Evolutionary conservation across 305 asterid species (phyloP).

Genomic region (Euphrasia arctica): DNA sequence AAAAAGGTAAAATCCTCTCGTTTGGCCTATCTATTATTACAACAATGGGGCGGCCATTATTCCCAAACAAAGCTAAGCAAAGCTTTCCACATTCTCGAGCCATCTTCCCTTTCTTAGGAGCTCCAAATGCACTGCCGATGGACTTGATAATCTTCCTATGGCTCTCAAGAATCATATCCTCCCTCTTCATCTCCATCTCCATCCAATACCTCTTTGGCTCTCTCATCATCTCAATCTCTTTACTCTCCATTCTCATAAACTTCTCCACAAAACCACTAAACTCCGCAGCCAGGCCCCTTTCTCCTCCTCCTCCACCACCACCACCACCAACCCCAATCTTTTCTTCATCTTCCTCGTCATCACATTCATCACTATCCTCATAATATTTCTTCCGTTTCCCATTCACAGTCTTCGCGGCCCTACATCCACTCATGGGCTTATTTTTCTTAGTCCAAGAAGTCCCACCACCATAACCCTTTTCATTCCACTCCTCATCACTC

Average conservation of each 20-base stretch:
- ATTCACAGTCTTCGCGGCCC: slow-evolving; percentile 30
- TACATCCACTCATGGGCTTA: slow-evolving; percentile 35
- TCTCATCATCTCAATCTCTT: slow-evolving; percentile 75
- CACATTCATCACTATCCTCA: slow-evolving; percentile 35
- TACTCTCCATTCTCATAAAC: slow-evolving; percentile 76
- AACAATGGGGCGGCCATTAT: background rate
- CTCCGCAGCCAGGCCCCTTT: slow-evolving; percentile 58
- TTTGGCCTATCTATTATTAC: background rate
- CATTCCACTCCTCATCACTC: slow-evolving; percentile 48
- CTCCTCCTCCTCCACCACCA: slow-evolving; percentile 30
- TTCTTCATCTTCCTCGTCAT: slow-evolving; percentile 35
- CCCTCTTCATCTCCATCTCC: slow-evolving; percentile 87
- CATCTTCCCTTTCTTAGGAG: slow-evolving; percentile 37
- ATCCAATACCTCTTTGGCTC: slow-evolving; percentile 56
- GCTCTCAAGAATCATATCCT: slow-evolving; percentile 72
- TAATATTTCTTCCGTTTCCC: slow-evolving; percentile 33
- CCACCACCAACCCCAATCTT: slow-evolving; percentile 22
- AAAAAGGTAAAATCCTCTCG: background rate
- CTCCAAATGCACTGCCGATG: slow-evolving; percentile 59
- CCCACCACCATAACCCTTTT: slow-evolving; percentile 28
- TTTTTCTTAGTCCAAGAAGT: slow-evolving; percentile 26
- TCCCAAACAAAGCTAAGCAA: background rate
- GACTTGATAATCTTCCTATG: slow-evolving; percentile 71
- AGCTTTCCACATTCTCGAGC: background rate
- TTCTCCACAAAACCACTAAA: slow-evolving; percentile 69